phyloP scores from a whole-genome alignment of 805 yeast genomes.

The Tetrapisispora namnaoensis region DNA sequence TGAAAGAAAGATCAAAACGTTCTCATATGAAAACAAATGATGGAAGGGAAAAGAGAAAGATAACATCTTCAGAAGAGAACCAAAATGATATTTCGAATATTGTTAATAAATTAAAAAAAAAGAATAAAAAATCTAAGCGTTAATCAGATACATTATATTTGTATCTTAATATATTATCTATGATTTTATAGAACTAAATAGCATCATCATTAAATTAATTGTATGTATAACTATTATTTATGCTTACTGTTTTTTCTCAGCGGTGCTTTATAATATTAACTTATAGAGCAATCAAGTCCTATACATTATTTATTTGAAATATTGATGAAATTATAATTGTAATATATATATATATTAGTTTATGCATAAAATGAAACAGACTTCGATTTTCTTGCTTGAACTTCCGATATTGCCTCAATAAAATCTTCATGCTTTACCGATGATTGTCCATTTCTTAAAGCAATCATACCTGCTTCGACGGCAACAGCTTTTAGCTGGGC shows the following conservation, averaged over 20 bases:
- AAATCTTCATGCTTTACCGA: slow-evolving; percentile 93
- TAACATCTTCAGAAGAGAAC: slow-evolving; percentile 2
- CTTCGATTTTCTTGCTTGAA: slow-evolving; percentile 93
- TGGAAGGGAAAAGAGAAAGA: slow-evolving; percentile 14
- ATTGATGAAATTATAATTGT: slow-evolving; percentile 2
- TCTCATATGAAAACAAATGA: slow-evolving; percentile 19
- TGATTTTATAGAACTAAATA: background rate
- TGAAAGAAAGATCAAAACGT: slow-evolving; percentile 64
- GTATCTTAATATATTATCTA: background rate
- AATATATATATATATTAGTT: slow-evolving; percentile 6
- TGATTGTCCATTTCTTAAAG: slow-evolving; percentile 87
- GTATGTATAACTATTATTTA: too few relatives aligned
- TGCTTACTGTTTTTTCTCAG: too few relatives aligned
- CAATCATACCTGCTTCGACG: slow-evolving; percentile 99
- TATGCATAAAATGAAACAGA: slow-evolving; percentile 93
- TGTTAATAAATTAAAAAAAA: slow-evolving; percentile 43
- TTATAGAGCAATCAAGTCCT: too few relatives aligned
- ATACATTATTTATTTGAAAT: background rate
- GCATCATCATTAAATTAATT: background rate
- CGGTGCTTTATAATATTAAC: too few relatives aligned
- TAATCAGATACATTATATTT: background rate
- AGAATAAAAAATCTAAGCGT: slow-evolving; percentile 19
- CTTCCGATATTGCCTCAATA: slow-evolving; percentile 96
- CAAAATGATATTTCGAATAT: slow-evolving; percentile 22
- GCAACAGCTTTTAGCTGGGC: slow-evolving; percentile 98